Evolutionary conservation across 140 eudicot species (phyloP).

Genomic region (Cichorium intybus): DNA sequence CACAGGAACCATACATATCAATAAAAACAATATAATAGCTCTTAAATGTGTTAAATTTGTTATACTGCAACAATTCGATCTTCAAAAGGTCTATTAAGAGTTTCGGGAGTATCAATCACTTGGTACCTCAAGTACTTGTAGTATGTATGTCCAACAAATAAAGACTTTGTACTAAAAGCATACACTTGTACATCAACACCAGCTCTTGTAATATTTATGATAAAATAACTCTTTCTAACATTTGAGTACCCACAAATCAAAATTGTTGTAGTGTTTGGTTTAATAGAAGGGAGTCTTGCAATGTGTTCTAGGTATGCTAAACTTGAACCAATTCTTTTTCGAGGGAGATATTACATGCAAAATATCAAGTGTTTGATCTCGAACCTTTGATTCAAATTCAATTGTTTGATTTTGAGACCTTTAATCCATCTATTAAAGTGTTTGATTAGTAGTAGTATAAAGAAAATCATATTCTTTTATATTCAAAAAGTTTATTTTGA

Average conservation of each 20-base stretch:
- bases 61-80: conserved; percentile 92
- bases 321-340: conserved; percentile 79
- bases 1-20: conserved; percentile 90
- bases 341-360: no score
- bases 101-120: conserved; percentile 93
- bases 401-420: no score
- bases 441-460: no score
- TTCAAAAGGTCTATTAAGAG: conserved; percentile 86
- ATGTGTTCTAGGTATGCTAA: conserved; percentile 90
- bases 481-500: no score
- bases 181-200: conserved; percentile 95
- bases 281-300: conserved; percentile 92
- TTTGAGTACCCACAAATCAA: conserved; percentile 94
- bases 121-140: conserved; percentile 83
- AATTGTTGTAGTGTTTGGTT: conserved; percentile 81
- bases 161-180: conserved; percentile 91
- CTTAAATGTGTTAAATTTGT: conserved; percentile 89
- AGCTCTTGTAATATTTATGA: conserved; percentile 85
- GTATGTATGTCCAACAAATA: conserved; percentile 91
- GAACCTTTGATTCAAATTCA: no score
- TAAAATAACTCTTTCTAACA: conserved; percentile 91
- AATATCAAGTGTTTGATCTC: no score
- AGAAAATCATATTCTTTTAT: no score
- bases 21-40: conserved; percentile 86
- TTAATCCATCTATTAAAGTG: no score